Evolutionary conservation across 768 basidiomycete genomes (phyloP), one percentile per base, ranked within the genome.

Genomic region (Kondoa subrosea): DNA sequence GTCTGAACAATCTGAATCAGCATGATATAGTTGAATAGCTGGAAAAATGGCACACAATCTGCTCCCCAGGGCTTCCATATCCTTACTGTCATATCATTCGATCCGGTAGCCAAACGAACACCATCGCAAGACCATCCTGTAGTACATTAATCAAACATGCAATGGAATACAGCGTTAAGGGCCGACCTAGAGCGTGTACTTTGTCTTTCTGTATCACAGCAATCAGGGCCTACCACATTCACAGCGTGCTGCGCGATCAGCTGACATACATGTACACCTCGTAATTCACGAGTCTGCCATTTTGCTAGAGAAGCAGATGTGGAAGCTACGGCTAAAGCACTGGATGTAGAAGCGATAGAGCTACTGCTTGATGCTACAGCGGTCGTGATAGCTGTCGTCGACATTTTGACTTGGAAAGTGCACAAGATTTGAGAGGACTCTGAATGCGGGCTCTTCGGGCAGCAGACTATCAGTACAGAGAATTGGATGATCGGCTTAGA

Each of bases 61-160:
- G 61, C 27, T 29, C 16, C 14, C 15, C 17, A 27, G 8, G 61
- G 61, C 30, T 63, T 27, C 61, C 61, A 63, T 17, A 63, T 32
- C 30, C 33, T 63, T 3, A 63, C 30, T 21, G 61, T 63, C 26
- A 32, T 63, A 32, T 63, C 61, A 16, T 63, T n/a, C 26, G 61
- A 63, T 27, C 61, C 61, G 2, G 61, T 31, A 63, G 61, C 61
- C 29, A 63, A 31, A 21, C 61, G 16, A 31, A 27, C 15, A 17
- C 61, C 61, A n/a, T 63, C 61, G 33, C 61, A 63, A 3, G 61
- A 63, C 29, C 27, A 63, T 8, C 58, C 58, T 60, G 58, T 31
- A 27, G 21, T 50, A 21, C 21, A 50, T 50, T 21, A 8, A 21
- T 8, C 21, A 14, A 60, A 27, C 30, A 14, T 60, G 30, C 14